Evolutionary conservation across 192 early-diverging fungal species (phyloP), one percentile per base, ranked within the genome.

Genomic region (Entomortierella parvispora): DNA sequence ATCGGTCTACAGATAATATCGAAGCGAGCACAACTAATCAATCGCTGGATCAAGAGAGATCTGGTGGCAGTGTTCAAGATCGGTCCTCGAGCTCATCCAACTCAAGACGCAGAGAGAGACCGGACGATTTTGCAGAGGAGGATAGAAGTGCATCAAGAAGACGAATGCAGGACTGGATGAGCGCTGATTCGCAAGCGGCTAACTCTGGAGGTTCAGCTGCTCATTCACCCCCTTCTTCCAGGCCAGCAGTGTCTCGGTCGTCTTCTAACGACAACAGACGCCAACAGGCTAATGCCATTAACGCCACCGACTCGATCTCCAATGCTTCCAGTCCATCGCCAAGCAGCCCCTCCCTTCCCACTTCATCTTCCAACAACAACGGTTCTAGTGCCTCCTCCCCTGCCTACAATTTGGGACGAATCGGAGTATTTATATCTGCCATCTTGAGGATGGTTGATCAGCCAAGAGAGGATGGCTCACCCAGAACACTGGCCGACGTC

Each of bases 401-500:
- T 17, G 69, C 68, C n/a, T 80, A 80, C 22, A 80, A 71, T 20
- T 45, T 80, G 32, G 79, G 79, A 1, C 69, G 79, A 9, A 72
- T 80, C 28, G 79, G 79, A 18, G 65, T 71, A 12, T 72, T 72
- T 52, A 72, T 80, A 17, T 70, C 79, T 1, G 79, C 68, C 15
- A 68, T 80, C 31, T 28, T 80, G 29, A 42, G 79, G 22, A 80
- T 80, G 69, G 65, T 80, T 10, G 79, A 80, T 63, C 79, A 80
- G 29, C 79, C 79, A n/a, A 25, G 69, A 20, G 79, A 80, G 42
- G 79, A 80, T 52, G 79, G 79, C 37, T 72, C 69, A 0, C 68
- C 79, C 2, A 47, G 68, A 17, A 71, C 64, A 10, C 25, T 80
- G 46, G 65, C 79, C 2, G 79, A 80, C 48, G 79, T 80, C 9